Evolutionary conservation across 345 rosid species (phyloP), one percentile per base, ranked within the genome.

Genomic region (Aegle marmelos): DNA sequence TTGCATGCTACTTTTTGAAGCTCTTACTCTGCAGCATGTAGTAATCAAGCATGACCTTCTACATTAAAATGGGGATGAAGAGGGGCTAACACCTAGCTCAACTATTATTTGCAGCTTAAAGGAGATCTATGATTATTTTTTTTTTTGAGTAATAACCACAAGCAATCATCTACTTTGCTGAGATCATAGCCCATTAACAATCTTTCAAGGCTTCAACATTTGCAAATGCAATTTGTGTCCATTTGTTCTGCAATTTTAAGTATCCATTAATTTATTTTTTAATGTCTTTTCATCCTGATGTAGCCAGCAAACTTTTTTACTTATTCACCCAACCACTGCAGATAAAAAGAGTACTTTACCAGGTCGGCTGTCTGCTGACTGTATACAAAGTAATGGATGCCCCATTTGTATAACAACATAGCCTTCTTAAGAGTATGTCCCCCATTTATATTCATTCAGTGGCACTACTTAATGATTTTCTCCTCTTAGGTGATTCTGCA

Each of bases 401-500:
- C 67, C 68, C 67, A 54, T 70, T 68, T 71, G n/a, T 22, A 45
- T 37, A 66, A 31, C 10, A 63, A 6, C 57, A 58, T 14, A 63
- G 4, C 45, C 53, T 36, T 31, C 5, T 16, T 17, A 14, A 34
- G 19, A 28, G 36, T 11, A 13, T 25, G 31, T 78, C 24, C 69
- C 0, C 2, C 24, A 28, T n/a, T 48, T 24, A 13, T 58, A 64
- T 63, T 45, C 64, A 65, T 22, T 69, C 31, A 28, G 16, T 28
- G 66, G 53, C 78, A 53, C 57, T 77, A 50, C 78, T 67, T 14
- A 13, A 27, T 70, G 73, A 60, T 65, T 57, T 68, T 57, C 56
- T 48, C 13, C 58, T 76, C 59, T 76, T 76, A 92, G 98, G 98
- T 86, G 94, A 94, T 79, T 84, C 91, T 50, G 83, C 78, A 45